A percentile compares a stretch with the other conserved stretches of the same genome.
Evolutionary conservation across 2,329 filamentous ascomycete genomes (phyloP).

Genomic region (Xylariaceae sp.): DNA sequence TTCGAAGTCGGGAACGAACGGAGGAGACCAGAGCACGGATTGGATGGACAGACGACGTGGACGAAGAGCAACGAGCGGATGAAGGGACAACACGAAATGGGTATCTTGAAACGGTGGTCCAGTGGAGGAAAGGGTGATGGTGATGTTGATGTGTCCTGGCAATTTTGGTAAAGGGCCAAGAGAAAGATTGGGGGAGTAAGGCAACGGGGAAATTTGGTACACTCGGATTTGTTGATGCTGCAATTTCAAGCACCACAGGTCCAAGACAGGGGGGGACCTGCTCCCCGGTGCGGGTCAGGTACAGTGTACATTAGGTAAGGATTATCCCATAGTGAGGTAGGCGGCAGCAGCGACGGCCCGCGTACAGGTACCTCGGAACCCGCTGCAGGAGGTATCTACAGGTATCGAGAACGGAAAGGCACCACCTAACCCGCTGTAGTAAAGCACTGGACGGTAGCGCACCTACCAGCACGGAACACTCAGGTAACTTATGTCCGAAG

Average conservation of each 20-base stretch:
- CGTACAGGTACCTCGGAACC: no score
- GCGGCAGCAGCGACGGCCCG: no score
- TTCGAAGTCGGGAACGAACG: constrained; percentile 10
- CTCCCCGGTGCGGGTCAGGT: neutral
- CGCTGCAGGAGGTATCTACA: no score
- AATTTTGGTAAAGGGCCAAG: constrained; percentile 21
- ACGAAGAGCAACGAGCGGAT: constrained; percentile 12
- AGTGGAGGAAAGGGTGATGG: constrained; percentile 16
- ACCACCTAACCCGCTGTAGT: no score
- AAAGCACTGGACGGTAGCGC: no score
- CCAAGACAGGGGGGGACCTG: constrained; percentile 13
- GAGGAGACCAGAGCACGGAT: constrained; percentile 10
- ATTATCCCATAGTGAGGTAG: no score
- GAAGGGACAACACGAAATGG: constrained; percentile 25
- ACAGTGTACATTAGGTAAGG: neutral
- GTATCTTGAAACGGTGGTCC: constrained; percentile 27
- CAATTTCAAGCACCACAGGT: constrained; percentile 18
- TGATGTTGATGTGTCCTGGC: constrained; percentile 14
- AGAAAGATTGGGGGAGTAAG: constrained; percentile 19
- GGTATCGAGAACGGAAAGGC: no score
- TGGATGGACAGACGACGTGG: constrained; percentile 9
- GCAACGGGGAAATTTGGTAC: constrained; percentile 12
- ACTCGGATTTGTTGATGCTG: constrained; percentile 15
- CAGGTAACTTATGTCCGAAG: no score
- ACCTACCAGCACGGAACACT: no score